Base-by-base conservation (phyloP, 805 yeast species). In the Metschnikowia matae region DNA sequence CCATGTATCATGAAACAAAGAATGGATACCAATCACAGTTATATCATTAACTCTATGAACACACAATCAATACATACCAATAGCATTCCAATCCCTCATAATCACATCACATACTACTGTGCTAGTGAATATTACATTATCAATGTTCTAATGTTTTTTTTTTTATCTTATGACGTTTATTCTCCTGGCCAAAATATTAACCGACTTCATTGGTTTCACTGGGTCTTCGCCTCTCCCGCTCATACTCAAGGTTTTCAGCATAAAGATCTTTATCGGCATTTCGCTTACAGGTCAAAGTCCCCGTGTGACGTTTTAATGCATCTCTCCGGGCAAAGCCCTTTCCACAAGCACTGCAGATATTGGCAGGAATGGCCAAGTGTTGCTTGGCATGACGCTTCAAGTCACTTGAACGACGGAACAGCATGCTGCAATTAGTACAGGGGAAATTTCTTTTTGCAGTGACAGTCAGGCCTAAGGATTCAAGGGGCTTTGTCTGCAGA, bases 301-400 rank as follows among this genome's bases (percentile, higher is more conserved):
- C 85, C 49, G 74, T 73, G 64, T 87, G 95, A 57, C 95, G 73
- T 62, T 86, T 87, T 58, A 87, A 70, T 0, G 94, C 94, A 67
- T 87, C 95, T 59, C 85, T 85, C 44, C 95, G 70, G 1, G 94
- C 92, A 74, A 87, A 87, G 0, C 94, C 91, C 61, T 87, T 87
- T 35, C 88, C 89, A 69, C 95, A 87, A 15, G 74, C 68, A 5
- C 84, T 81, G 66, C 95, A 87, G 43, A 85, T 81, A 61, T 87
- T 84, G 0, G 92, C 91, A 7, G 88, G 79, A 1, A 84, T 80
- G 21, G 82, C 75, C 43, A 84, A 67, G 66, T 87, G 95, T 40
- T 85, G 88, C 61, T 86, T 82, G 58, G 83, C 87, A 61, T 86
- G 94, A 49, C 92, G 74, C 62, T 83, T 83, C 57, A 85, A 72